These are phyloP conservation scores for Komagataea norvegica DNA, from an alignment of 1,139 yeast species.

Conservation along the genomic window DNA sequence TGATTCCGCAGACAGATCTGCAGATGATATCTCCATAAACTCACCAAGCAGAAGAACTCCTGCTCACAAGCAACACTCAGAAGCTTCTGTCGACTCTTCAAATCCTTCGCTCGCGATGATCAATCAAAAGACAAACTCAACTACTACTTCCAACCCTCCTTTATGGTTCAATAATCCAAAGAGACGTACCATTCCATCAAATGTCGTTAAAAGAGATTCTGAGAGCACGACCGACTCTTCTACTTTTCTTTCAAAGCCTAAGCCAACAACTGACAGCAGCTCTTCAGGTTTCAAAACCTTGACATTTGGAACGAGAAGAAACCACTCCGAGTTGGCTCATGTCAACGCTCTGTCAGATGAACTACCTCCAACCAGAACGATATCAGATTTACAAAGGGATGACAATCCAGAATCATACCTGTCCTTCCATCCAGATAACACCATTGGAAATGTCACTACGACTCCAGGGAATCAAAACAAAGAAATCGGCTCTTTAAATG, in stretches of 20 bases:
- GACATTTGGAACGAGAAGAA: slow-evolving; percentile 35
- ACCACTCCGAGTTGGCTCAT: slow-evolving; percentile 18
- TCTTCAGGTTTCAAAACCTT: slow-evolving; percentile 30
- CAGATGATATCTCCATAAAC: slow-evolving; percentile 18
- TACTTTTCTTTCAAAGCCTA: slow-evolving; percentile 22
- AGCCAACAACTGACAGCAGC: slow-evolving; percentile 14
- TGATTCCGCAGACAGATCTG: slow-evolving; percentile 18
- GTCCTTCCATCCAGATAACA: slow-evolving; percentile 14
- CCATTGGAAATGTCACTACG: slow-evolving; percentile 5
- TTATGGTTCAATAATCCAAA: slow-evolving; percentile 53
- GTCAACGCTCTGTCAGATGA: slow-evolving; percentile 26
- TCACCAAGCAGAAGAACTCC: slow-evolving; percentile 26
- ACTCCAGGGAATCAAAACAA: slow-evolving; percentile 1
- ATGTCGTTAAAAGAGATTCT: slow-evolving; percentile 38
- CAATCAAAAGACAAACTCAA: slow-evolving; percentile 21
- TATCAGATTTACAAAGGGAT: slow-evolving; percentile 24
- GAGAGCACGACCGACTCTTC: slow-evolving; percentile 29
- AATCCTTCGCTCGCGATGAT: slow-evolving; percentile 22
- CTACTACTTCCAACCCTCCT: slow-evolving; percentile 29
- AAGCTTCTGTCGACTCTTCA: slow-evolving; percentile 16
- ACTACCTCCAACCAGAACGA: slow-evolving; percentile 25
- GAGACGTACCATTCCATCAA: slow-evolving; percentile 54
- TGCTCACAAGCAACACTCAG: slow-evolving; percentile 19
- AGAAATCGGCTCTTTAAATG: slow-evolving; percentile 6
- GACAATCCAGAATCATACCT: slow-evolving; percentile 21